These are phyloP conservation scores for Penicillium frequentans DNA, from an alignment of 2,329 filamentous ascomycete species.

Conservation along the genomic window DNA sequence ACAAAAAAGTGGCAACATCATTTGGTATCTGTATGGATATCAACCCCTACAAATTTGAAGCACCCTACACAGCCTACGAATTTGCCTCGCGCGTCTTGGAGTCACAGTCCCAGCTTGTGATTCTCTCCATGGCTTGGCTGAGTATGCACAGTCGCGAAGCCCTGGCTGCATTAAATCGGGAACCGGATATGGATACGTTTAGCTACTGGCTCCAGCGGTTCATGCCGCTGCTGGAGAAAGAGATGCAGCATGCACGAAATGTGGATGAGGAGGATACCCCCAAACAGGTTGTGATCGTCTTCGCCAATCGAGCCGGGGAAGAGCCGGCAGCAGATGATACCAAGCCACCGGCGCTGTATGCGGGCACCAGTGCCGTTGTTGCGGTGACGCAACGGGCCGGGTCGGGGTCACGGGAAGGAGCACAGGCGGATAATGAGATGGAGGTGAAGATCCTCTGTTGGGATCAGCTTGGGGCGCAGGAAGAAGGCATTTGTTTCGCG, in stretches of 20 bases:
- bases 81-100: conserved; percentile 58
- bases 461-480: conserved; percentile 46
- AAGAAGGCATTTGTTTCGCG: conserved; percentile 48
- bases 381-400: conserved; percentile 34
- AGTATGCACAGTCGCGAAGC: conserved; percentile 50
- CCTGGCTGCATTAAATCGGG: conserved; percentile 41
- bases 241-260: conserved; percentile 28
- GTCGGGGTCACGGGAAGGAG: conserved; percentile 13
- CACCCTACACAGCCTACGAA: conserved; percentile 60
- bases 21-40: conserved; percentile 57
- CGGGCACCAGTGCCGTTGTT: conserved; percentile 50
- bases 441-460: conserved; percentile 46
- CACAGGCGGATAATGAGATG: conserved; percentile 18
- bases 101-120: conserved; percentile 51
- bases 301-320: conserved; percentile 48
- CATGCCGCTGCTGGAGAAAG: conserved; percentile 48
- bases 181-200: conserved; percentile 60
- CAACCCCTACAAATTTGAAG: conserved; percentile 62
- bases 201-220: conserved; percentile 64
- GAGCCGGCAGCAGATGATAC: conserved; percentile 37
- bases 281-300: conserved; percentile 46
- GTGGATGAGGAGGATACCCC: conserved; percentile 23
- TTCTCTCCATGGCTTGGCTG: conserved; percentile 66
- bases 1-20: conserved; percentile 38
- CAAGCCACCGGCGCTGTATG: conserved; percentile 46